Base-by-base conservation (phyloP, 169 alveolate genomes). In the Besnoitia besnoiti region DNA sequence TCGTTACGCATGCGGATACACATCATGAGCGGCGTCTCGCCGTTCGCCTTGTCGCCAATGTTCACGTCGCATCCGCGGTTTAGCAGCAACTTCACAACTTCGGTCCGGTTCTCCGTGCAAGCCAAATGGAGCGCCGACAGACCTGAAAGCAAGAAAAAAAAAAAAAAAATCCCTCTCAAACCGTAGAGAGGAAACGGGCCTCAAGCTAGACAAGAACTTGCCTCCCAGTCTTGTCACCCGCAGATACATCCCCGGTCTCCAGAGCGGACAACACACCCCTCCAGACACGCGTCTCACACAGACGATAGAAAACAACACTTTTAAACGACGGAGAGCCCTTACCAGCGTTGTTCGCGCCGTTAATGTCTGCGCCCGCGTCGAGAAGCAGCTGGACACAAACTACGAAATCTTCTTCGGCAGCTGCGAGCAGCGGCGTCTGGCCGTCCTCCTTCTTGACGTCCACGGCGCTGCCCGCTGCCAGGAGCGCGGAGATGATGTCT, bases 11-110 rank as follows among this genome's bases (percentile, higher is more conserved):
- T 91, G 2, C 97, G 95, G 67, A 97, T 96, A 55, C 97, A 94
- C n/a, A 97, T 94, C 96, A 97, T 96, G 46, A 97, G 91, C 42
- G 98, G 98, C 49, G 97, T 95, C 87, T 97, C 98, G 30, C 97
- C 98, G 90, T 94, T 94, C 12, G 94, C 90, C 84, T 94, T 92
- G 77, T 96, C 98, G 67, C 94, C 94, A 24, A 94, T 87, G 89
- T 96, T 96, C 39, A 95, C 92, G 84, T 96, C 94, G 59, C 96
- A 97, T 40, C 94, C 88, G 50, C 88, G 94, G 40, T 84, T 84
- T 33, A 91, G 46, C 85, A 91, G 88, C 24, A 82, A 75, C 37
- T 91, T 91, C 85, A 85, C 94, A 91, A 91, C 88, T 39, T 87
- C 94, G 42, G 73, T 85, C 51, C 85, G 92, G 55, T 93, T 90